These are phyloP conservation scores for Conidiobolus incongruus DNA, from an alignment of 371 early-diverging fungal genomes.

Conservation along the genomic window DNA sequence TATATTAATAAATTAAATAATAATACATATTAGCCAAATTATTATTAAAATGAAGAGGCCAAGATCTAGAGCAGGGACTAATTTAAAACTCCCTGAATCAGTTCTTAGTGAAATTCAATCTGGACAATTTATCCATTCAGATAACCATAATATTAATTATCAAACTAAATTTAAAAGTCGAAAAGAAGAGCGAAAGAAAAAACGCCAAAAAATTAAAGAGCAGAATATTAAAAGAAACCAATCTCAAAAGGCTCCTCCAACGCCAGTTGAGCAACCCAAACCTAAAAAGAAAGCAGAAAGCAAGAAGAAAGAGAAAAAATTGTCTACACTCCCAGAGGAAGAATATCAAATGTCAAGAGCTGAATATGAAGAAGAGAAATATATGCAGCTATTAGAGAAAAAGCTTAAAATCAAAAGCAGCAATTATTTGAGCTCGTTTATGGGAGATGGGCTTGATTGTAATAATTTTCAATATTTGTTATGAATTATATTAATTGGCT, in stretches of 20 bases:
- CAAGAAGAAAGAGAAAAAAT: conserved; percentile 27
- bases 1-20: neutral
- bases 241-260: neutral
- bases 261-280: neutral
- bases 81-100: neutral
- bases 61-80: neutral
- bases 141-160: no score
- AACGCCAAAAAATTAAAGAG: neutral
- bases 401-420: conserved; percentile 40
- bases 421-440: conserved; percentile 20
- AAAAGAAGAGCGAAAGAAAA: conserved; percentile 11
- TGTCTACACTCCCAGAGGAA: conserved; percentile 6
- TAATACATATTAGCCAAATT: no score
- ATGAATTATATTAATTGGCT: conserved; percentile 6
- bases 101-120: no score
- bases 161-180: conserved; percentile 2
- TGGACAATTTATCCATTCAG: no score
- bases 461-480: conserved; percentile 16
- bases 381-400: conserved; percentile 49
- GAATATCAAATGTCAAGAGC: conserved; percentile 9
- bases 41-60: neutral
- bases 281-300: neutral
- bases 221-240: neutral
- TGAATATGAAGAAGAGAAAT: conserved; percentile 46
- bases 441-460: conserved; percentile 2